These are phyloP conservation scores for Tulasnella sp. DNA, from an alignment of 768 basidiomycete genomes.

Conservation along the genomic window DNA sequence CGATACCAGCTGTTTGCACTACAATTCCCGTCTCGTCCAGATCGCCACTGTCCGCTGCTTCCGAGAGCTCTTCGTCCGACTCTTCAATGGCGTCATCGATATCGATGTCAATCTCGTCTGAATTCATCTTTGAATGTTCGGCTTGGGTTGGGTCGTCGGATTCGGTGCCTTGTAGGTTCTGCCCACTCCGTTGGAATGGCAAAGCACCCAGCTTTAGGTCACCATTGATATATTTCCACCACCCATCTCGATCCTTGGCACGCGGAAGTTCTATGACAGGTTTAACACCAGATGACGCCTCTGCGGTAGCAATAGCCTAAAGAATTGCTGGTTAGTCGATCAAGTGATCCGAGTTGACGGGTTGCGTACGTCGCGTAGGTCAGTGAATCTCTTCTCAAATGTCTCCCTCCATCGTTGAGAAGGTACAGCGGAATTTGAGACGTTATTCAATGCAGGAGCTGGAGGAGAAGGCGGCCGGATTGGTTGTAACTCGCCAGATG, in stretches of 20 bases:
- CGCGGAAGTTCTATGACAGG: neutral
- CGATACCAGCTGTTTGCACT: constrained; percentile 21
- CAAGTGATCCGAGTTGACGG: neutral
- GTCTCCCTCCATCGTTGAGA: constrained; percentile 23
- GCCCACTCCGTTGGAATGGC: neutral
- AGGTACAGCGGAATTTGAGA: neutral
- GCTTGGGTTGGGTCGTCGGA: neutral
- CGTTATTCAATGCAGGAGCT: neutral
- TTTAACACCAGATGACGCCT: constrained; percentile 1
- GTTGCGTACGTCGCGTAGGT: constrained; percentile 18
- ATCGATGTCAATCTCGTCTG: neutral
- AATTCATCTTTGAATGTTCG: neutral
- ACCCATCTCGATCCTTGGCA: constrained; percentile 27
- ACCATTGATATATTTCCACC: constrained; percentile 28
- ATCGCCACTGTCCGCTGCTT: neutral
- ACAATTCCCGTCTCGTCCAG: neutral
- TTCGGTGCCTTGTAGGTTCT: neutral
- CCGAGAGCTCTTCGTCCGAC: constrained; percentile 3
- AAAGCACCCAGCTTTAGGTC: constrained; percentile 12
- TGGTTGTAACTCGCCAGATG: neutral
- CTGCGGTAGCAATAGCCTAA: constrained; percentile 15
- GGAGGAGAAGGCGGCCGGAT: neutral
- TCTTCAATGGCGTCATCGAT: constrained; percentile 6
- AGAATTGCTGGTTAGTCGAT: neutral
- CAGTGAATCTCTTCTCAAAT: constrained; percentile 20